These are phyloP conservation scores for Microcyclospora tardicrescens DNA, from an alignment of 2,329 filamentous ascomycete genomes.

Conservation along the genomic window DNA sequence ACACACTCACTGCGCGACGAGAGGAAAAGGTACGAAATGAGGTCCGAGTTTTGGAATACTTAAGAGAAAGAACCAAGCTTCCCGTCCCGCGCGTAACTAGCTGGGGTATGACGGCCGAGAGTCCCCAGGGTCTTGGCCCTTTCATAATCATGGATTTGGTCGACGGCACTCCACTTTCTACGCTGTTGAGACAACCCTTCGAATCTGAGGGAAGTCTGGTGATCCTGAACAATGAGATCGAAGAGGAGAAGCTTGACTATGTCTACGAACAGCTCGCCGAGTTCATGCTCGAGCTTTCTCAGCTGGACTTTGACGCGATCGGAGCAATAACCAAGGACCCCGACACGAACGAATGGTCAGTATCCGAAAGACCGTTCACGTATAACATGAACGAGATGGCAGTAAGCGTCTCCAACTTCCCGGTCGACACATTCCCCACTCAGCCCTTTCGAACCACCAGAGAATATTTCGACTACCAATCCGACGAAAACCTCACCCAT, in stretches of 20 bases:
- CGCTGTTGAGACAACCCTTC: background rate
- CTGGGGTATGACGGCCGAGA: background rate
- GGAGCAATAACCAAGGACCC: conserved; percentile 24
- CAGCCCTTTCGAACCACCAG: conserved; percentile 19
- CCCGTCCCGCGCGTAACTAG: background rate
- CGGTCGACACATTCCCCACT: conserved; percentile 18
- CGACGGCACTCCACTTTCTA: background rate
- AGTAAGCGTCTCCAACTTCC: conserved; percentile 18
- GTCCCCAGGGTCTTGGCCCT: background rate
- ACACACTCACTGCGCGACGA: background rate
- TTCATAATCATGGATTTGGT: background rate
- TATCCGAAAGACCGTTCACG: conserved; percentile 25
- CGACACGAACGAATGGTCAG: conserved; percentile 17
- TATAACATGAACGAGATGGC: conserved; percentile 30
- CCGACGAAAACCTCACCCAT: conserved; percentile 22
- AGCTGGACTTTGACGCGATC: conserved; percentile 20
- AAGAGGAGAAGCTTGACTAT: conserved; percentile 9
- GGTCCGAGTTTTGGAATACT: background rate
- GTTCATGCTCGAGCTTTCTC: conserved; percentile 22
- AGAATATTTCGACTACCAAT: conserved; percentile 21
- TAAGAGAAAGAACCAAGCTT: background rate
- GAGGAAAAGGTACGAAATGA: background rate
- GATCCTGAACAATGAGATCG: conserved; percentile 3
- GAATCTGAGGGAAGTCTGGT: background rate
- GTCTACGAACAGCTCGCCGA: conserved; percentile 12